phyloP scores from a whole-genome alignment of 805 yeast genomes.

The Spencermartinsiella europaea region DNA sequence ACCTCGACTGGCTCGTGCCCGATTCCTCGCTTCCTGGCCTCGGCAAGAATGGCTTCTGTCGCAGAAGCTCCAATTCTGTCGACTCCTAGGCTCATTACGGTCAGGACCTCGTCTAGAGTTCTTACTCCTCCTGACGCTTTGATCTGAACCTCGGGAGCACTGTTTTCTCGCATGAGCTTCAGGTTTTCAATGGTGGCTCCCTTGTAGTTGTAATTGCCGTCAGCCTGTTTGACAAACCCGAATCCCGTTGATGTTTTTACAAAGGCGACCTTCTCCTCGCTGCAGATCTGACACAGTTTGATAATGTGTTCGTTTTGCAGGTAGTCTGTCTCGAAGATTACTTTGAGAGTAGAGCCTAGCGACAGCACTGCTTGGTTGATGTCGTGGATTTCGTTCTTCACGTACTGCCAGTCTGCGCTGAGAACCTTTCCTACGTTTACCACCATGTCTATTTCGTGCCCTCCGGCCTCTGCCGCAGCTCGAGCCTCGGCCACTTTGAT shows the following conservation, averaged over 20 bases:
- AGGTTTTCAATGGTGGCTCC: conserved; percentile 1
- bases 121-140: conserved; percentile 3
- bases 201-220: not conserved
- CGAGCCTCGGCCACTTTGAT: conserved; percentile 4
- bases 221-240: conserved; percentile 1
- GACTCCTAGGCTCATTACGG: not conserved
- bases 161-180: not conserved
- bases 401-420: conserved; percentile 2
- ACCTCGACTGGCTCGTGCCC: not conserved
- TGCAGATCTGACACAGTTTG: conserved; percentile 4
- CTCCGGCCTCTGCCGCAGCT: conserved; percentile 1
- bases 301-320: conserved; percentile 2
- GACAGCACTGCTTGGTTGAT: not conserved
- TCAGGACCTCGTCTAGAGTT: conserved; percentile 1
- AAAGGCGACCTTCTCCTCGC: not conserved
- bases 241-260: conserved; percentile 4
- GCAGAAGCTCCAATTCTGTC: conserved; percentile 2
- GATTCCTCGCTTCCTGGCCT: conserved; percentile 1
- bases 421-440: conserved; percentile 4
- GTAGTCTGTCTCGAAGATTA: conserved; percentile 2
- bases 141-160: not conserved
- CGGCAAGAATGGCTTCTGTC: conserved; percentile 1
- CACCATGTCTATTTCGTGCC: conserved; percentile 4
- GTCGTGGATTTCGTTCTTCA: not conserved
- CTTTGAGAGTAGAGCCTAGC: not conserved